Evolutionary conservation across 768 basidiomycete species (phyloP), one percentile per base, ranked within the genome.

Genomic region (Phylloporus arenicola): DNA sequence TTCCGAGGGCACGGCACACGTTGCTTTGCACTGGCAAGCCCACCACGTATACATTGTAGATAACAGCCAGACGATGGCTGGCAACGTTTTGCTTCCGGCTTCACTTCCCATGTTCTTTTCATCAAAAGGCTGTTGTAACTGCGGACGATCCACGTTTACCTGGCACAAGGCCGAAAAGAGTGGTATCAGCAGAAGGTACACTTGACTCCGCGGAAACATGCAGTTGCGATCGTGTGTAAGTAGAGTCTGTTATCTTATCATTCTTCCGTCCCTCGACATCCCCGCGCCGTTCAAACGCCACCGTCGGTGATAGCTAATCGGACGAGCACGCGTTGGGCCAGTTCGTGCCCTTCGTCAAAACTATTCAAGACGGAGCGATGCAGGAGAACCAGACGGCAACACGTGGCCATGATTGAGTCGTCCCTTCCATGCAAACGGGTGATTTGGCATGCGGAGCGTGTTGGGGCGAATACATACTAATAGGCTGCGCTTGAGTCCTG

Each of bases 191-290:
- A n/a, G 13, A 34, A 31, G 24, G 40, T n/a, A 0, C 47, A 34
- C 34, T 16, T 40, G 43, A 54, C 52, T 54, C 64, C 64, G 64
- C 64, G 63, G 63, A 61, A 48, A 50, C 43, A 33, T 24, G 20
- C 22, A 24, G 22, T 29, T 30, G 13, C 33, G 59, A 53, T 64
- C 53, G 43, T 55, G 47, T 27, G 34, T 46, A 51, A 45, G 33
- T 38, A 31, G 52, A 55, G 50, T 46, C 25, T 48, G 48, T 44
- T 61, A 64, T 64, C 62, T 62, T 64, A 64, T 64, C 62, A 44
- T 45, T 16, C 16, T 33, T 53, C 53, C 43, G 39, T 53, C 37
- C 42, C 14, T 50, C 44, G 19, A 54, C 38, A 16, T 51, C 50
- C 4, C 55, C 61, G 58, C 43, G 52, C 63, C 64, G 54, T 48